Base-by-base conservation (phyloP, 179 eudicot genomes). In the Camellia oleifera region DNA sequence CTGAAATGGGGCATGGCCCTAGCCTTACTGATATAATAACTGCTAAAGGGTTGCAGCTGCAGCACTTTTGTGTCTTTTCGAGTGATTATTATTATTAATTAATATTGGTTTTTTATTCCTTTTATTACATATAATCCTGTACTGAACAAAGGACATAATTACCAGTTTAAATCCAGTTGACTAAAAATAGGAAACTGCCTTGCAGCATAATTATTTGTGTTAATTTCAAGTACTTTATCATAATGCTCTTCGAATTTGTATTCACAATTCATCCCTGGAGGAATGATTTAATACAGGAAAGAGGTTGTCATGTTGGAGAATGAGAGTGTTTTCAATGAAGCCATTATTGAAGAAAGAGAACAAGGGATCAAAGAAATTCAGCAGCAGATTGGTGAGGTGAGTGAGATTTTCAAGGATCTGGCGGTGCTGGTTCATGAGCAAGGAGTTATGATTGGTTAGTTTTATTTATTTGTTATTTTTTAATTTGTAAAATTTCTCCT, bases 331-430 rank as follows among this genome's bases (percentile, higher is more conserved):
- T 85, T 86, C 61, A 88, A 88, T 81, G 92, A 88, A 70, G 88
- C 92, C 72, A 44, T 88, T 54, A 88, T 90, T 66, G 91, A 90
- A 70, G 92, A 90, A 85, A 86, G 92, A 82, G 91, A 88, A 46
- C 91, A 88, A 85, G 92, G 92, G 4, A 90, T 90, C 58, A 80
- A 78, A 80, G 91, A 90, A 82, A 83, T 90, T 66, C 92, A 90
- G 84, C 85, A 83, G 75, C 89, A 90, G 81, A 90, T 88, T 71
- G 67, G 75, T 56, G 81, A 77, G 73, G 80, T 67, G 80, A 77
- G 67, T 26, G 80, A 77, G 42, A 77, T 77, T 53, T 77, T 77
- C n/a, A 77, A 77, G 72, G 80, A 77, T 67, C 80, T 77, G 63
- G 80, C 80, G 3, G 73, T 77, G 62, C 72, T 77, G 80, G 80